These are phyloP conservation scores for Chimonanthus salicifolius DNA, from an alignment of 164 flowering plant species.

Conservation along the genomic window DNA sequence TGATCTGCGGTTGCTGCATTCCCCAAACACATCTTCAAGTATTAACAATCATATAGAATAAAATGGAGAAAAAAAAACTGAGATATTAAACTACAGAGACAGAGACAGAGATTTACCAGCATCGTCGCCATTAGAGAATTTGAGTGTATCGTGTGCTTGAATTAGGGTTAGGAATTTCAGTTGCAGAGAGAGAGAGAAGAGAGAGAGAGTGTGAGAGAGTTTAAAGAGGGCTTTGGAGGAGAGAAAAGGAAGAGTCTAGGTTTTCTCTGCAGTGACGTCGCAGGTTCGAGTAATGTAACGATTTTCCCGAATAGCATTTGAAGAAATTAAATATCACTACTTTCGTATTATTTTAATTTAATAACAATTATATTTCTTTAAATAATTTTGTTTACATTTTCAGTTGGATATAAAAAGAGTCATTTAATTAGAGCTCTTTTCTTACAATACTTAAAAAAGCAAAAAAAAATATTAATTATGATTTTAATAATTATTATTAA, in stretches of 20 bases:
- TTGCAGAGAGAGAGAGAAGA: not conserved
- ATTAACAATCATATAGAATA: not conserved
- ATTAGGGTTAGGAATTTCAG: not conserved
- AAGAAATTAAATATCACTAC: no score
- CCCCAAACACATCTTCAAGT: not conserved
- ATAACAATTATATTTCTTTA: no score
- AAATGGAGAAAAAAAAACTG: not conserved
- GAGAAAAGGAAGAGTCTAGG: not conserved
- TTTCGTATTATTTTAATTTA: no score
- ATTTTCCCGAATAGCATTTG: no score
- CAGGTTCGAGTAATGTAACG: no score
- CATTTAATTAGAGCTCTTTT: no score
- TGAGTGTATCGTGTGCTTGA: not conserved
- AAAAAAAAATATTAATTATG: no score
- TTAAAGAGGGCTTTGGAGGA: not conserved
- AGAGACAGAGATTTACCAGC: constrained; percentile 31
- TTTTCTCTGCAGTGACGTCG: not conserved
- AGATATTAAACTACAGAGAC: not conserved
- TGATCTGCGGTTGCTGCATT: constrained; percentile 91
- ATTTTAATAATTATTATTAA: no score
- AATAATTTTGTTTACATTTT: no score
- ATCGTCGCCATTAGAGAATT: constrained; percentile 43
- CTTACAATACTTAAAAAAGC: no score
- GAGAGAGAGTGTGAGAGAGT: no score
- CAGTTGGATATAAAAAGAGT: no score